Evolutionary conservation across 163 green algal species (phyloP).

Genomic region (Coccomyxa subellipsoidea): DNA sequence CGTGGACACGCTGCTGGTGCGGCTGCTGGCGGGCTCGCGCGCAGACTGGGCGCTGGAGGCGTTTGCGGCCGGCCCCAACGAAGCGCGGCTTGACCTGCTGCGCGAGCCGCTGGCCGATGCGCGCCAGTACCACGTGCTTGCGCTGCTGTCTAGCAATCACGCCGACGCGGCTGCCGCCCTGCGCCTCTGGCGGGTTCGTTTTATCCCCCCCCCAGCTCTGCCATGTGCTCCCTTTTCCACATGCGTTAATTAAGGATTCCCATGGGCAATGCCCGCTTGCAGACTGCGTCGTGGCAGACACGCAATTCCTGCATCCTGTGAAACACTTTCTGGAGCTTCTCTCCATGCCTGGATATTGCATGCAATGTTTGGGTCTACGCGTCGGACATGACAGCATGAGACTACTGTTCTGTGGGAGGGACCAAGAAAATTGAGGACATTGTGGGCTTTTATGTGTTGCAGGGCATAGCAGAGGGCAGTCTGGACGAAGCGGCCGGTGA

Average conservation of each 20-base stretch:
- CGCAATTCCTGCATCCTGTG: too few species aligned
- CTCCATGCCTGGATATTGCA: too few species aligned
- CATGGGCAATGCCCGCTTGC: too few species aligned
- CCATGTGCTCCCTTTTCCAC: too few species aligned
- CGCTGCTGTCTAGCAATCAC: slow-evolving; percentile 29
- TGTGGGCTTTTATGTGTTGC: background rate
- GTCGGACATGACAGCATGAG: too few species aligned
- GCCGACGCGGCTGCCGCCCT: slow-evolving; percentile 34
- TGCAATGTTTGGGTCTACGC: too few species aligned
- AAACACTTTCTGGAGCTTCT: too few species aligned
- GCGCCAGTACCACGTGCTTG: slow-evolving; percentile 39
- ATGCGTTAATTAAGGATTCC: too few species aligned
- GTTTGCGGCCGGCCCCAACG: slow-evolving; percentile 25
- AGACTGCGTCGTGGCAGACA: too few species aligned
- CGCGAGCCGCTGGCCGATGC: slow-evolving; percentile 18
- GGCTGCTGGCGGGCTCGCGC: slow-evolving; percentile 44
- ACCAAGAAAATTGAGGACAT: background rate
- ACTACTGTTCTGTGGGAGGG: too few species aligned
- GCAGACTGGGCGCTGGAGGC: slow-evolving; percentile 26
- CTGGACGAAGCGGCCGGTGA: background rate
- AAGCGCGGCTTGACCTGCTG: slow-evolving; percentile 13
- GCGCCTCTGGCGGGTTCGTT: slow-evolving; percentile 34
- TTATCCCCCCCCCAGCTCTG: background rate
- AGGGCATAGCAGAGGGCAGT: slow-evolving; percentile 20
- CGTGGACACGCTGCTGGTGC: slow-evolving; percentile 52